Evolutionary conservation across 768 basidiomycete genomes (phyloP).

Genomic region (Vishniacozyma victoriae): DNA sequence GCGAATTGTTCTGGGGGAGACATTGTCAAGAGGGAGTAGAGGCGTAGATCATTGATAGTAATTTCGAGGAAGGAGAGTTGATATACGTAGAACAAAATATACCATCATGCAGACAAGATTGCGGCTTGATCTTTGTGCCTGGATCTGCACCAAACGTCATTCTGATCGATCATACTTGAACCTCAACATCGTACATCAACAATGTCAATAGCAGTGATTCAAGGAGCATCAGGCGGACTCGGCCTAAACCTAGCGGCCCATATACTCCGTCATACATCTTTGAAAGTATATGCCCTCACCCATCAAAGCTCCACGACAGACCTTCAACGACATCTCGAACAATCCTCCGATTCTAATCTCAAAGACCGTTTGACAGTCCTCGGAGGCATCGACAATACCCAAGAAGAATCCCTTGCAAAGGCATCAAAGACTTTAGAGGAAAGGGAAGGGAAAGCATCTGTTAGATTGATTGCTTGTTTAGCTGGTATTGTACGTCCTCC

Average conservation of each 20-base stretch:
- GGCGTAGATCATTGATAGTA: no score
- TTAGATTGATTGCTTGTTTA: conserved; percentile 47
- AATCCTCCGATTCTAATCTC: conserved; percentile 4
- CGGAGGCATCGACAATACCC: conserved; percentile 40
- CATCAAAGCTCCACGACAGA: conserved; percentile 25
- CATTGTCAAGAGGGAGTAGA: no score
- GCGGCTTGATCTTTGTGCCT: no score
- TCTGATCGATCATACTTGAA: no score
- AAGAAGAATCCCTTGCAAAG: conserved; percentile 42
- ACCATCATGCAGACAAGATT: no score
- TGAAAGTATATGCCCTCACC: conserved; percentile 48
- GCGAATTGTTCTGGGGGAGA: no score
- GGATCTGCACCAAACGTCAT: no score
- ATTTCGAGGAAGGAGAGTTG: no score
- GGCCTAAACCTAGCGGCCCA: conserved; percentile 42
- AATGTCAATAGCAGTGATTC: conserved; percentile 43
- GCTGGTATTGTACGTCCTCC: conserved; percentile 46
- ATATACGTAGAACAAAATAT: no score
- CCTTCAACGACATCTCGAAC: conserved; percentile 23
- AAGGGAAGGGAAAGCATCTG: conserved; percentile 39
- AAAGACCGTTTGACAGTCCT: conserved; percentile 39
- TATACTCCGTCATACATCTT: conserved; percentile 42
- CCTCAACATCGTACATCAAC: no score
- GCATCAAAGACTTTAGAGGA: conserved; percentile 45
- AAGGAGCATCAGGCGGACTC: conserved; percentile 39